Conservation (phyloP, 2,329 filamentous ascomycete genomes). For the Monosporascus sp. region DNA sequence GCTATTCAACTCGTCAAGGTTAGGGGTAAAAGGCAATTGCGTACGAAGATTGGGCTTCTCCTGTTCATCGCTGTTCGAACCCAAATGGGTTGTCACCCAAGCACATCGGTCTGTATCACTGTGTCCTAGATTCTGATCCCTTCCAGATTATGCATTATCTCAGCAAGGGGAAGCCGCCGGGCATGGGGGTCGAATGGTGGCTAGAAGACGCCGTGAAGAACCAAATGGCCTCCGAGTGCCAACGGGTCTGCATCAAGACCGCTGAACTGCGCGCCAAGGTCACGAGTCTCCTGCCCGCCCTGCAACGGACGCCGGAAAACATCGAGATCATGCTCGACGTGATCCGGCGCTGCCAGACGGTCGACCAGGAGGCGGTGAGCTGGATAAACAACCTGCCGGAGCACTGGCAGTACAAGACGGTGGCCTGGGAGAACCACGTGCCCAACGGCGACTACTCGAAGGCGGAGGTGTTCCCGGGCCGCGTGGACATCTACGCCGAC, state of each 20-base stretch:
- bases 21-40: constrained; percentile 50
- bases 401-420: constrained; percentile 45
- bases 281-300: constrained; percentile 42
- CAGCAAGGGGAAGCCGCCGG: constrained; percentile 45
- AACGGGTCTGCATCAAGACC: constrained; percentile 48
- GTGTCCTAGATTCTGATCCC: constrained; percentile 5
- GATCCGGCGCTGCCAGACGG: constrained; percentile 44
- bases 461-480: constrained; percentile 55
- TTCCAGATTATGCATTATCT: constrained; percentile 53
- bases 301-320: constrained; percentile 43
- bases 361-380: constrained; percentile 46
- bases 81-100: constrained; percentile 47
- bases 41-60: constrained; percentile 46
- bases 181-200: constrained; percentile 57
- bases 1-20: constrained; percentile 57
- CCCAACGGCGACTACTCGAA: constrained; percentile 45
- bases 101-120: neutral
- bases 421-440: constrained; percentile 52
- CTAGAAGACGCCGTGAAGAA: constrained; percentile 47
- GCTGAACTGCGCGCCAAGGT: constrained; percentile 52
- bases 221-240: constrained; percentile 40
- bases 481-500: constrained; percentile 55
- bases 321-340: constrained; percentile 46
- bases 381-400: constrained; percentile 49
- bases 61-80: constrained; percentile 57